These are phyloP conservation scores for Fusarium sp. DNA, from an alignment of 2,329 filamentous ascomycete genomes.

Conservation along the genomic window DNA sequence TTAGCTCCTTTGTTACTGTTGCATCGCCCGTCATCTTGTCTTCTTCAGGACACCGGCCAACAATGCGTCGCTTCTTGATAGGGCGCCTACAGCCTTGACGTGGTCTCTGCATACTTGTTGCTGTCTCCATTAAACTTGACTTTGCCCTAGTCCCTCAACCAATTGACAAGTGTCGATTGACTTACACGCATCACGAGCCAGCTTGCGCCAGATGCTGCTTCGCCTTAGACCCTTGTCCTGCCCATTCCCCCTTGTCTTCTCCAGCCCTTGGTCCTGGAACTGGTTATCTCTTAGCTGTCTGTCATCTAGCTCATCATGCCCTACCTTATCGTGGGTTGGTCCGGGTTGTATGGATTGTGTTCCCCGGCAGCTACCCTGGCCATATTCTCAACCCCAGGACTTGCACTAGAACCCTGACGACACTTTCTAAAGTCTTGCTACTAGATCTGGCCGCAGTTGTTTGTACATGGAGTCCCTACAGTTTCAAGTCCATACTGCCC, in stretches of 20 bases:
- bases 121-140: constrained; percentile 18
- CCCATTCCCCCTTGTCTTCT: constrained; percentile 24
- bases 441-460: constrained; percentile 21
- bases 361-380: constrained; percentile 35
- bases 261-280: constrained; percentile 20
- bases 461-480: constrained; percentile 23
- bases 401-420: constrained; percentile 46
- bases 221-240: constrained; percentile 30
- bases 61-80: constrained; percentile 23
- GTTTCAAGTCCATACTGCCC: constrained; percentile 40
- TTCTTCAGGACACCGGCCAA: constrained; percentile 42
- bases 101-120: constrained; percentile 25
- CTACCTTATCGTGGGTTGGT: constrained; percentile 33
- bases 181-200: constrained; percentile 40
- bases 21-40: constrained; percentile 23
- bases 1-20: constrained; percentile 27
- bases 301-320: constrained; percentile 25
- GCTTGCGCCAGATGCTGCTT: constrained; percentile 41
- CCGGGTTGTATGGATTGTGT: constrained; percentile 14
- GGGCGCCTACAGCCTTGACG: constrained; percentile 25
- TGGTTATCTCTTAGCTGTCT: constrained; percentile 25
- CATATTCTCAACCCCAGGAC: constrained; percentile 32
- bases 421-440: constrained; percentile 34
- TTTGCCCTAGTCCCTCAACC: constrained; percentile 24
- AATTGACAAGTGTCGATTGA: constrained; percentile 35